Evolutionary conservation across 164 flowering plant genomes (phyloP).

Genomic region (Berberis vulgaris): DNA sequence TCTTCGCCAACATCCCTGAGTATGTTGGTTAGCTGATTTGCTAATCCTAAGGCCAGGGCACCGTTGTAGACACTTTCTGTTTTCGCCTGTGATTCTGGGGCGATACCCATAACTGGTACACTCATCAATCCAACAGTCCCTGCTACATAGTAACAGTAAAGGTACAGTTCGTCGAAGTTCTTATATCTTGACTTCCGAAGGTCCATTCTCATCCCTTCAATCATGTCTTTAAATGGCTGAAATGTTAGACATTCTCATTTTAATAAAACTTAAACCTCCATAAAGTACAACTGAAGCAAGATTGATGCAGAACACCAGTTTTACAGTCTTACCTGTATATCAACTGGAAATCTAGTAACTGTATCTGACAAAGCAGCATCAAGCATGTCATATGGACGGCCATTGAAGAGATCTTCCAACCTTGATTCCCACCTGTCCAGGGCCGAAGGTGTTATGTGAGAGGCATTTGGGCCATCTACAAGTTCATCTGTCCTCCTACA

Average conservation of each 20-base stretch:
- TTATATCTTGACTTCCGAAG: slow-evolving; percentile 75
- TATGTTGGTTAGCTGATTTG: slow-evolving; percentile 87
- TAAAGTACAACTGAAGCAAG: not conserved
- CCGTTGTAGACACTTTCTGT: slow-evolving; percentile 74
- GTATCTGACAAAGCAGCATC: slow-evolving; percentile 90
- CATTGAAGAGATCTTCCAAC: slow-evolving; percentile 60
- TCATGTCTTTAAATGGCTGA: slow-evolving; percentile 95
- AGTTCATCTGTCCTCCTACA: slow-evolving; percentile 97
- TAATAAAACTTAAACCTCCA: not conserved
- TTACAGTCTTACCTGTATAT: slow-evolving; percentile 53
- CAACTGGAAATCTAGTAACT: slow-evolving; percentile 71
- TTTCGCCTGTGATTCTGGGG: slow-evolving; percentile 58
- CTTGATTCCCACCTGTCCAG: slow-evolving; percentile 85
- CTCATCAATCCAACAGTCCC: slow-evolving; percentile 95
- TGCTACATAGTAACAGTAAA: slow-evolving; percentile 89
- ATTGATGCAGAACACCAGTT: not conserved
- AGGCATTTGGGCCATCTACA: slow-evolving; percentile 93
- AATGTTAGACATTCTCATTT: slow-evolving; percentile 9
- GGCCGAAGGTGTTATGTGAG: slow-evolving; percentile 87
- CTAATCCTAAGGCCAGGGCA: slow-evolving; percentile 75
- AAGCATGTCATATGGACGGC: slow-evolving; percentile 84
- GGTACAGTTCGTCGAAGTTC: slow-evolving; percentile 80
- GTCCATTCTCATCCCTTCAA: slow-evolving; percentile 94
- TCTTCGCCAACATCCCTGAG: slow-evolving; percentile 95
- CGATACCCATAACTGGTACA: slow-evolving; percentile 91